Evolutionary conservation across 495 filamentous ascomycete genomes (phyloP).

Genomic region (Recurvomyces mirabilis): DNA sequence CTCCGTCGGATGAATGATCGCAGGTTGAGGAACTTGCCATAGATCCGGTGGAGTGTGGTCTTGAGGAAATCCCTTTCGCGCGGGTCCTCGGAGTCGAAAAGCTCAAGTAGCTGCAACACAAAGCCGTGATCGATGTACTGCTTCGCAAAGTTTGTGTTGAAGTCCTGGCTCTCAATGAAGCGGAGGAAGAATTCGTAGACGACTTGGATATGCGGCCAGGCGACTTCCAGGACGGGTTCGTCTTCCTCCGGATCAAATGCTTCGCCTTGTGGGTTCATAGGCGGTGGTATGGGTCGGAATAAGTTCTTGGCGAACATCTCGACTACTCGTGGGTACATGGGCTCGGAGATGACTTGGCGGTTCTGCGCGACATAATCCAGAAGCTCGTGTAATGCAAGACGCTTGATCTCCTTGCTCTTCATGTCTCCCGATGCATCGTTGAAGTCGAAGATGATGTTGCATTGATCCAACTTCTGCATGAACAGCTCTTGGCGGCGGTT

Average conservation of each 20-base stretch:
- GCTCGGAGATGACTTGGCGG: constrained; percentile 92
- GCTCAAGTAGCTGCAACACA: constrained; percentile 88
- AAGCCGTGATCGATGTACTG: constrained; percentile 97
- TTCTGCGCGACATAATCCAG: constrained; percentile 99
- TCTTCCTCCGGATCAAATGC: constrained; percentile 99
- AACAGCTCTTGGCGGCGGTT: constrained; percentile 93
- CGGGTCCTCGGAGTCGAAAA: constrained; percentile 98
- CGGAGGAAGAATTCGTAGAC: constrained; percentile 99
- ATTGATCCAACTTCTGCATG: constrained; percentile 99
- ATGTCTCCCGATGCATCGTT: constrained; percentile 97
- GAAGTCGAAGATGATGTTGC: constrained; percentile 99
- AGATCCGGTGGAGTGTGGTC: constrained; percentile 95
- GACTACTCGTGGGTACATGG: constrained; percentile 97
- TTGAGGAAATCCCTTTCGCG: constrained; percentile 96
- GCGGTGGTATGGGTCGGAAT: constrained; percentile 92
- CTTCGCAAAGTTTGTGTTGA: constrained; percentile 99
- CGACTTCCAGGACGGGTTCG: constrained; percentile 94
- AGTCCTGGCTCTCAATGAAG: constrained; percentile 99
- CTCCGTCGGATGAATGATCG: constrained; percentile 94
- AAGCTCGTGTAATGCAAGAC: constrained; percentile 88
- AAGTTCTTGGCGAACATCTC: constrained; percentile 99
- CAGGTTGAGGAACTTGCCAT: constrained; percentile 97
- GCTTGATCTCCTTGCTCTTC: constrained; percentile 99
- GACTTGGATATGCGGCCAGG: constrained; percentile 98
- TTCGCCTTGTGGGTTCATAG: constrained; percentile 94